Base-by-base conservation (phyloP, 2,329 filamentous ascomycete genomes). In the Sporothrix phasma region DNA sequence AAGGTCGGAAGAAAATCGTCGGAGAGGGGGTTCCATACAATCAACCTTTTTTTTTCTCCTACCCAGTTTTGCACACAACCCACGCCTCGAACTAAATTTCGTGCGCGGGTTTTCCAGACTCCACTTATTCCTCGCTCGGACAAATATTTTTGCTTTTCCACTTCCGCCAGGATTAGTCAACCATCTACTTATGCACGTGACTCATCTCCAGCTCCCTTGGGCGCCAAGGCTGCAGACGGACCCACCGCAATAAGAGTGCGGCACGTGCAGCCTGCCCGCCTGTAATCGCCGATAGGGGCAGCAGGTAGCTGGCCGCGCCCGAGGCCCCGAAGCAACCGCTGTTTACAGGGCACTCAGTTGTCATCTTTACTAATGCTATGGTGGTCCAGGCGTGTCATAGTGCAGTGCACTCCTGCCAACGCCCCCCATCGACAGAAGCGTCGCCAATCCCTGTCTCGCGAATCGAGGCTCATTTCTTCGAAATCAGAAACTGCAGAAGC, bases 1-100 rank as follows among this genome's bases (percentile, higher is more conserved):
- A 68, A 68, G 67, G 65, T 71, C 69, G 64, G 68, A 66, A 65
- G 45, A 60, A 49, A 64, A 60, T 56, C 60, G 66, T 51, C 59
- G 22, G 34, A 51, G 56, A 61, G 64, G 54, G 62, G 65, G 61
- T 49, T 37, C 53, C 62, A 61, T 63, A 61, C 59, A 41, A 41
- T 62, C 45, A 46, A 46, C 51, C 59, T 60, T 66, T 65, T 67
- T 63, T 62, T 62, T 41, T 56, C 47, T 13, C 47, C 34, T 39
- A 39, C 26, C 31, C 46, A 24, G 37, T 34, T 61, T 61, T 61
- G 58, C 58, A 22, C 59, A 49, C 59, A 47, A 60, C 24, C 26
- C 46, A 17, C 34, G 17, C 49, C 37, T 37, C 37, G 59, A 63
- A 53, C 59, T 59, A 61, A 65, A 63, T 64, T 66, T 66, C 59